Evolutionary conservation across 257 asterid species (phyloP), one percentile per base, ranked within the genome.

Genomic region (Plantago elongata): DNA sequence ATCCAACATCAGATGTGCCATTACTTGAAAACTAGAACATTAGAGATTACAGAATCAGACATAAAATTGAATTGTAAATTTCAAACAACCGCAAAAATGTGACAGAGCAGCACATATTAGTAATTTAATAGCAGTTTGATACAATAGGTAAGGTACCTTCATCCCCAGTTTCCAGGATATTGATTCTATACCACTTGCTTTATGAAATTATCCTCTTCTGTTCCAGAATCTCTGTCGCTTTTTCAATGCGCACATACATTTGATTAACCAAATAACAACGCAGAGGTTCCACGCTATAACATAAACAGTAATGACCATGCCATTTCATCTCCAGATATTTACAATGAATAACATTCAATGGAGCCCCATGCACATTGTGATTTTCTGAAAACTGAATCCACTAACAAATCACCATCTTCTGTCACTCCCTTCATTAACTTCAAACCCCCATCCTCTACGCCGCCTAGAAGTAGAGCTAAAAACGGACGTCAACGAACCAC

Each of bases 401-500:
- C 30, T 52, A 44, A 45, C 61, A 65, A 49, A 18, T 82, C 78
- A 79, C 74, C 71, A 73, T 60, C 88, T 73, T 59, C 83, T 47
- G 2, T 68, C 73, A 42, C 54, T 66, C 38, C 66, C 81, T 22
- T 75, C 75, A 45, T 66, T 72, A 55, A 64, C 71, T 40, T 76
- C 81, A 42, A 74, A 65, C 56, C 82, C 81, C 85, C 79, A 75
- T 38, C 80, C 77, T 15, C 94, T 71, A 13, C 77, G 77, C 49
- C 81, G 59, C 67, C 90, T 82, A 1, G 90, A 68, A 0, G 75
- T 54, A 8, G 88, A 75, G 73, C 77, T 72, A 37, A 77, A 78
- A 6, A 79, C 78, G 0, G 92, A 81, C 0, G 92, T 60, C 67
- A 78, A 42, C 7, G 77, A 65, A 15, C 74, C 78, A 50, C 77